phyloP scores from a whole-genome alignment of 352 stramenopile genomes.

The Globisporangium parvum region DNA sequence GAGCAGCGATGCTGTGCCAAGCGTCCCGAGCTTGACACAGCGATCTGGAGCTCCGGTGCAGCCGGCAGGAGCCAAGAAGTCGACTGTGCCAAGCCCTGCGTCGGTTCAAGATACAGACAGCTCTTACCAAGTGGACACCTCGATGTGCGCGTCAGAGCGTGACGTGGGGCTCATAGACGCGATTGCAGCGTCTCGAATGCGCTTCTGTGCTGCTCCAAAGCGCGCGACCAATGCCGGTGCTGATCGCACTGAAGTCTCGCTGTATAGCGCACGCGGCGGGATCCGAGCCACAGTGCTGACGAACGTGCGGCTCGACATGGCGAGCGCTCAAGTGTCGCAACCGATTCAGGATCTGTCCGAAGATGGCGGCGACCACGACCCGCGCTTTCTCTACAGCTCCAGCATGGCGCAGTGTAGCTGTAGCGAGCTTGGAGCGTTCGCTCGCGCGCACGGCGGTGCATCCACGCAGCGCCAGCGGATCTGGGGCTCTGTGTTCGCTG shows the following conservation, averaged over 20 bases:
- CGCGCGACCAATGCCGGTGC: constrained; percentile 5
- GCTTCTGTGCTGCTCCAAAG: constrained; percentile 15
- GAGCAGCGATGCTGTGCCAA: too few relatives aligned
- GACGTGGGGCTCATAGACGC: not conserved
- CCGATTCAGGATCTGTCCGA: constrained; percentile 23
- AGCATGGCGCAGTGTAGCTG: constrained; percentile 16
- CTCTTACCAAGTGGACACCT: too few relatives aligned
- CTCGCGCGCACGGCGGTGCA: not conserved
- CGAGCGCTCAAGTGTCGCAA: constrained; percentile 14
- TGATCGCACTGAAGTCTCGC: constrained; percentile 25
- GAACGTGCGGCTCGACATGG: constrained; percentile 47
- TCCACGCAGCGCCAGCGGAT: constrained; percentile 3
- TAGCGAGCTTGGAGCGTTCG: constrained; percentile 6
- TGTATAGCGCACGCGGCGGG: constrained; percentile 20
- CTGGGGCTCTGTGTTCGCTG: not conserved
- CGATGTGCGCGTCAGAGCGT: too few relatives aligned
- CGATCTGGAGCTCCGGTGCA: too few relatives aligned
- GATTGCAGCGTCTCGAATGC: constrained; percentile 5
- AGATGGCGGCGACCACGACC: constrained; percentile 30
- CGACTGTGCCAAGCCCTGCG: too few relatives aligned
- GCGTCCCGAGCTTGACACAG: too few relatives aligned
- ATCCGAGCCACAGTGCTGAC: constrained; percentile 30
- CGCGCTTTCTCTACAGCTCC: constrained; percentile 19
- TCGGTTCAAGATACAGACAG: too few relatives aligned
- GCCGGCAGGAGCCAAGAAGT: too few relatives aligned